Base-by-base conservation (phyloP, 352 stramenopile species). In the Pythium graminicola region DNA sequence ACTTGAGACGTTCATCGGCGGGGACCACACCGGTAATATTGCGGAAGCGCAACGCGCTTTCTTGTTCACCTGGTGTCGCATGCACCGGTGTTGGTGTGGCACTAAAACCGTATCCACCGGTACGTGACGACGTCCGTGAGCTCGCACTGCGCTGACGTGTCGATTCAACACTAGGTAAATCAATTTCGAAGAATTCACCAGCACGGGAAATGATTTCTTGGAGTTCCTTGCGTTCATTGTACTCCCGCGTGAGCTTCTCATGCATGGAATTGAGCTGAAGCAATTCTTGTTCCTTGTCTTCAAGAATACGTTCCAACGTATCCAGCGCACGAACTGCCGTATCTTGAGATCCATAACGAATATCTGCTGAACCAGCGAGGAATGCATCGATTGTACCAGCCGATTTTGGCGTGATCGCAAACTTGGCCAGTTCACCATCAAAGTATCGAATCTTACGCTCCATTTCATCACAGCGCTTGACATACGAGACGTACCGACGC, bases 381-480 rank as follows among this genome's bases (percentile, higher is more conserved):
- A 95, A 95, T 50, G 72, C 72, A 38, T 95, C 84, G 43, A 93
- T 72, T 19, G 72, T 78, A 28, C 79, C 79, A 14, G 71, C 73
- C 5, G 70, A 77, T 48, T 87, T 87, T 26, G 81, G 73, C 39
- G 68, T 47, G 50, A 99, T 86, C 42, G 76, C 84, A 63, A 98
- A 98, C 58, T 97, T 97, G 50, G 86, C 64, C 50, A 98, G 81
- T 69, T 99, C 95, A 38, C 76, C 69, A 29, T 85, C 73, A 44
- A 99, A 97, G 76, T 97, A 99, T 28, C 93, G 89, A 24, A 99
- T 79, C 69, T 99, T 99, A 51, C 96, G 90, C 73, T 99, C 96
- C 69, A 99, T 94, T 68, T 99, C 95, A 69, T 99, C 96, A 70
- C 97, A 99, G 33, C 97, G 92, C 69, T 98, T 98, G 50, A 99